A percentile compares a stretch with the other conserved stretches of the same genome.
phyloP scores from a whole-genome alignment of 768 basidiomycete genomes.

The Kwoniella dendrophila region DNA sequence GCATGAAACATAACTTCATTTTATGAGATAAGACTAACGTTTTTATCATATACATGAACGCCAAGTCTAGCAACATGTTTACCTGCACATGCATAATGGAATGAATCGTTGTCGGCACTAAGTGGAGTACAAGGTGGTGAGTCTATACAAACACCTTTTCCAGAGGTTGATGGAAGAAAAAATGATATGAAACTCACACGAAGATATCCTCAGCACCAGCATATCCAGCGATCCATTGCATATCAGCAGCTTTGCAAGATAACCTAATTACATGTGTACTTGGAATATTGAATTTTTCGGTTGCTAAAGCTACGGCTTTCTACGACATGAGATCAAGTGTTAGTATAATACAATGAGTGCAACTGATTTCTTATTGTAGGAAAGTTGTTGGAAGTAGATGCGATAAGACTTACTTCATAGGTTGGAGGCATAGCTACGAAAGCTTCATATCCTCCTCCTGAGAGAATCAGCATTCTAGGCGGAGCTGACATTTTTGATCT shows the following conservation, averaged over 20 bases:
- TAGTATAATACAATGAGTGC: no score
- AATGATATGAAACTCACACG: conserved; percentile 33
- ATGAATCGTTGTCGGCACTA: conserved; percentile 54
- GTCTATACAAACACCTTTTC: no score
- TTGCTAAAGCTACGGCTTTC: conserved; percentile 47
- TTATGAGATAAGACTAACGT: conserved; percentile 27
- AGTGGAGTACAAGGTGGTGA: neutral
- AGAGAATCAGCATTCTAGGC: conserved; percentile 52
- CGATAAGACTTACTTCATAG: conserved; percentile 41
- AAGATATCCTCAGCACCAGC: conserved; percentile 39
- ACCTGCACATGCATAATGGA: conserved; percentile 52
- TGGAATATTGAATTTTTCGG: conserved; percentile 50
- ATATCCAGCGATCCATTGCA: conserved; percentile 47
- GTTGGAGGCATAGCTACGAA: conserved; percentile 47
- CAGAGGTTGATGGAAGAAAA: neutral
- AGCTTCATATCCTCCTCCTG: conserved; percentile 49
- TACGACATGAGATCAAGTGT: conserved; percentile 5
- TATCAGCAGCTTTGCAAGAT: conserved; percentile 44
- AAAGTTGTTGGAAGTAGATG: no score
- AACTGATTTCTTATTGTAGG: no score
- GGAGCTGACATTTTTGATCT: conserved; percentile 37
- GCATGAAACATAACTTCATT: neutral
- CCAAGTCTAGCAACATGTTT: conserved; percentile 50
- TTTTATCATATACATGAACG: conserved; percentile 50
- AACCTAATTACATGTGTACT: conserved; percentile 43